These are phyloP conservation scores for Phialocephala subalpina DNA, from an alignment of 2,329 filamentous ascomycete genomes.

Conservation along the genomic window DNA sequence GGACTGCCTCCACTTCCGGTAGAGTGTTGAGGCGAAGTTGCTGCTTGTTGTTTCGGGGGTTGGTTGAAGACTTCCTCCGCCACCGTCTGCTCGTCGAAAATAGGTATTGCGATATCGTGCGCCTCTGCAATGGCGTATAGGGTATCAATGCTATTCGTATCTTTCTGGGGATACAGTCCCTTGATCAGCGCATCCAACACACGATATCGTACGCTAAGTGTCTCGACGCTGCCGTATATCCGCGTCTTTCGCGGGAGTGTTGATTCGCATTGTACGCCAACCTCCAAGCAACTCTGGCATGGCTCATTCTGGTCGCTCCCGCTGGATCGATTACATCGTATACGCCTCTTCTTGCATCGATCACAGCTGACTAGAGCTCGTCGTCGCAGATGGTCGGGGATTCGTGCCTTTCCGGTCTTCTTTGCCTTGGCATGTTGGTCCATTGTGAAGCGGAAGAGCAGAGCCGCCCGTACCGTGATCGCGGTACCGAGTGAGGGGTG, in stretches of 20 bases:
- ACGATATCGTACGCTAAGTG: constrained; percentile 52
- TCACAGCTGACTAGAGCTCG: constrained; percentile 48
- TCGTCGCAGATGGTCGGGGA: constrained; percentile 46
- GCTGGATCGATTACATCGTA: constrained; percentile 45
- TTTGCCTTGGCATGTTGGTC: constrained; percentile 32
- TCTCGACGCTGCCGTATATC: constrained; percentile 55
- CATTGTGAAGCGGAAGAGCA: constrained; percentile 10
- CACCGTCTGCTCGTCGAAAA: constrained; percentile 37
- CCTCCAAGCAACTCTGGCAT: constrained; percentile 50
- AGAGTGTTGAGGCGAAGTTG: constrained; percentile 30
- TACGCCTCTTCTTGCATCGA: constrained; percentile 47
- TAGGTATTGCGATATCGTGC: constrained; percentile 49
- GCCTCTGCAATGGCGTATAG: constrained; percentile 50
- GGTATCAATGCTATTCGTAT: constrained; percentile 48
- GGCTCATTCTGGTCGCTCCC: constrained; percentile 39
- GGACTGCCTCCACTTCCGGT: constrained; percentile 29
- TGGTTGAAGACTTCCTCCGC: constrained; percentile 39
- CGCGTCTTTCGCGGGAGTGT: constrained; percentile 53
- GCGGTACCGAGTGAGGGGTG: background rate
- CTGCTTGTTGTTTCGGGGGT: constrained; percentile 24
- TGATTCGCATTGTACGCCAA: constrained; percentile 50
- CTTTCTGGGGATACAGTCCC: constrained; percentile 50
- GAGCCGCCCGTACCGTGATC: constrained; percentile 1
- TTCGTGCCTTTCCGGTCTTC: constrained; percentile 44
- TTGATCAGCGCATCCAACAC: constrained; percentile 52